phyloP scores from a whole-genome alignment of 2,329 filamentous ascomycete genomes.

The Fusarium fracticaudum region DNA sequence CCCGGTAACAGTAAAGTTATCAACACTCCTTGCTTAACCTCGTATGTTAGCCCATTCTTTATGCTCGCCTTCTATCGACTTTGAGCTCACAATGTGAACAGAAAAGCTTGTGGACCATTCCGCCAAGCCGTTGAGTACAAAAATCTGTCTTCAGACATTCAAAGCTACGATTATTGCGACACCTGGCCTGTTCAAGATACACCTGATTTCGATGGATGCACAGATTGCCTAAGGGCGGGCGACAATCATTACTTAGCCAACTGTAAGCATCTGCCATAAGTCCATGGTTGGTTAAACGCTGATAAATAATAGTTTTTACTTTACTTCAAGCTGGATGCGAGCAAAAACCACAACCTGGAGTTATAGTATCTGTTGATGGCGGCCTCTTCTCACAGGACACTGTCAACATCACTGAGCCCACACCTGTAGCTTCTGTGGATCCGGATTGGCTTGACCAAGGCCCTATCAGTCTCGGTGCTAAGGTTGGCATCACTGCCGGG shows the following conservation, averaged over 20 bases:
- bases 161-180: constrained; percentile 65
- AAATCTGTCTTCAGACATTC: constrained; percentile 57
- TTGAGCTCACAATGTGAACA: constrained; percentile 40
- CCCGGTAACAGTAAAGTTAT: constrained; percentile 56
- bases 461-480: too few species aligned
- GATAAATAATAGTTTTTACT: constrained; percentile 53
- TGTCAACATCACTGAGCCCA: too few species aligned
- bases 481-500: too few species aligned
- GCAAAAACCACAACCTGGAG: too few species aligned
- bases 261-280: constrained; percentile 49
- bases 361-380: too few species aligned
- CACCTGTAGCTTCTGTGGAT: too few species aligned
- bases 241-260: constrained; percentile 60
- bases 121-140: constrained; percentile 58
- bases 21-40: constrained; percentile 61
- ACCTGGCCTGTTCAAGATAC: constrained; percentile 54
- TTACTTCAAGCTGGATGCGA: constrained; percentile 34
- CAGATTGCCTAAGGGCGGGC: constrained; percentile 55
- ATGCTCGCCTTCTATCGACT: neutral
- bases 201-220: constrained; percentile 53
- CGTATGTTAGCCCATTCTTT: constrained; percentile 47
- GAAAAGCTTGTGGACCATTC: constrained; percentile 63
- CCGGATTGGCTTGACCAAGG: too few species aligned
- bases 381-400: too few species aligned
- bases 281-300: constrained; percentile 21